Base-by-base conservation (phyloP, 148 eudicot species). In the Persicaria tinctoria region DNA sequence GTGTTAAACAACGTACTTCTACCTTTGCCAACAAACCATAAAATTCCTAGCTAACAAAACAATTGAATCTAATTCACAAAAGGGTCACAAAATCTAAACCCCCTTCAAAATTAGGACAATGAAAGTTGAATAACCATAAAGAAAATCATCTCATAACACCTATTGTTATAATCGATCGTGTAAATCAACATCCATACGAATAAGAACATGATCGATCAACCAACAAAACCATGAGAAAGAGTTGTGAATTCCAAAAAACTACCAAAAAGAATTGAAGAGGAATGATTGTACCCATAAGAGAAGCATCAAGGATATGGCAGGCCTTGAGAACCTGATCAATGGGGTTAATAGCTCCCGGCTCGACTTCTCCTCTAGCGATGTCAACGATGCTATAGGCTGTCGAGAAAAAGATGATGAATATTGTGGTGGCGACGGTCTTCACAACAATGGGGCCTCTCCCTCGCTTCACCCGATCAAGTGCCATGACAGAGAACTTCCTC, bases 241-340 rank as follows among this genome's bases (percentile, higher is more conserved):
- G 18, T n/a, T 2, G 17, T 17, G 11, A 69, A 69, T 69, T 3
- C 12, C 8, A 8, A 38, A 69, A 11, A 49, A 23, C 18, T 0
- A 49, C 7, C 74, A 14, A 49, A 46, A 5, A 47, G 70, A 20
- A 11, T 13, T 17, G 48, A 68, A 23, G 23, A 8, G 44, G 13
- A 64, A 23, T 17, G 20, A 20, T 1, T 10, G 17, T 79, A 85
- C 87, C 88, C 82, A 78, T 76, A 54, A 85, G 82, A 72, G 85
- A 82, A 53, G 84, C 72, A 64, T 71, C 76, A 47, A 85, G 84
- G 50, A 80, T 68, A 53, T 70, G 17, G 4, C 85, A 73, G 10
- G 75, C 72, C n/a, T 80, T 76, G 59, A 85, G 74, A 46, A 80
- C 71, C 62, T 85, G 82, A 75, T 78, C 86, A 12, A 80, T 75